Base-by-base conservation (phyloP, 257 asterid genomes). In the Salvia splendens region DNA sequence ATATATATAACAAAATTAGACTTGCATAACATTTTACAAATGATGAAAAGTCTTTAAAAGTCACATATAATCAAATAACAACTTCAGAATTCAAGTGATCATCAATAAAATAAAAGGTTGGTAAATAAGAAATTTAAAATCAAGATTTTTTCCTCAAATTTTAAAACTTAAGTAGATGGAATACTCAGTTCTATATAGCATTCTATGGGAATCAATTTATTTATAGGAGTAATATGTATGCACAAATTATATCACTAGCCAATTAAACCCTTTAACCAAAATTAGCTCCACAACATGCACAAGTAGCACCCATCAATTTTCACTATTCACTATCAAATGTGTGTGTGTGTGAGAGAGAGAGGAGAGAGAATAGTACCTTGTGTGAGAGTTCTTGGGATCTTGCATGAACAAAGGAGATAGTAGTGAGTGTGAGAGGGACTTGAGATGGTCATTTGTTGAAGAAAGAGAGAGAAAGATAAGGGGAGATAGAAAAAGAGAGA, bases 341-440 rank as follows among this genome's bases (percentile, higher is more conserved):
- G 30, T 24, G 30, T 24, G 2, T 20, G 30, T 0, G 30, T 6
- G 48, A 68, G 65, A 67, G 69, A 63, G 78, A 55, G 30, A 24
- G 30, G 72, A 50, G 70, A 65, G 77, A 68, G 79, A 64, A 67
- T 36, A 63, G 5, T 68, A 81, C 86, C 83, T 81, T 54, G 69
- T 68, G 61, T 72, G 67, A 68, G 83, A 64, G 81, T 72, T 78
- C 75, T 75, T 81, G 75, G 77, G 80, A 77, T 78, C 83, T 81
- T 81, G 85, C 85, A 81, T 81, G 85, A 81, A 81, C 80, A 72
- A 69, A 67, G 14, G 57, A 69, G 74, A 74, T 28, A 61, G 65
- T 12, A 51, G 60, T 49, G 55, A 71, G 24, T 15, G 43, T 49
- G 58, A 20, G 61, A 20, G 81, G 55, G 64, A 69, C 12, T 69